Percentiles rank a stretch among this genome's conserved stretches.
Evolutionary conservation across 345 rosid genomes (phyloP).

Genomic region (Populus simonii): DNA sequence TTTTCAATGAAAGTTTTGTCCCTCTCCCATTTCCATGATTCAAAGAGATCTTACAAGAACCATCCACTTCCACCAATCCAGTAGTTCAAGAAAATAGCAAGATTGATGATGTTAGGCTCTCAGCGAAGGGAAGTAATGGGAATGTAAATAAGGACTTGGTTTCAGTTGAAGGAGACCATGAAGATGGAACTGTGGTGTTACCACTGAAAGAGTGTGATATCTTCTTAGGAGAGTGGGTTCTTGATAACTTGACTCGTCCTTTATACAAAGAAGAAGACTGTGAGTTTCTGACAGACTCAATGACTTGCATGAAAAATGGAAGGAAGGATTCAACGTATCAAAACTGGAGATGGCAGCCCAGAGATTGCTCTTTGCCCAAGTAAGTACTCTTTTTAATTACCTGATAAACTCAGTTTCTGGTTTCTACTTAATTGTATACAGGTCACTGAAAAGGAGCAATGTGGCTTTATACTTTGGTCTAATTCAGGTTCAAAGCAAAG

Average conservation of each 20-base stretch:
- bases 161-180: background rate
- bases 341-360: conserved; percentile 21
- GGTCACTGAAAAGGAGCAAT: background rate
- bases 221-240: conserved; percentile 29
- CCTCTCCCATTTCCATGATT: conserved; percentile 3
- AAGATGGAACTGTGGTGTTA: background rate
- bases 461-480: background rate
- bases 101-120: background rate
- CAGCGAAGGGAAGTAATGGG: background rate
- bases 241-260: conserved; percentile 21
- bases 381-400: background rate
- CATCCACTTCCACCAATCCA: background rate
- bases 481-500: conserved; percentile 47
- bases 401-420: background rate
- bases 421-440: background rate
- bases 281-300: conserved; percentile 14
- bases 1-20: background rate
- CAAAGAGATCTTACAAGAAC: background rate
- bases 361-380: conserved; percentile 15
- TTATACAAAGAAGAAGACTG: conserved; percentile 26
- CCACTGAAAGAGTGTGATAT: conserved; percentile 19
- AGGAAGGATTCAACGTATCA: conserved; percentile 23
- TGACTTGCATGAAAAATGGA: conserved; percentile 24
- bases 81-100: background rate
- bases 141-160: background rate